phyloP scores from a whole-genome alignment of 495 filamentous ascomycete genomes.

The Aspergillus baeticus region DNA sequence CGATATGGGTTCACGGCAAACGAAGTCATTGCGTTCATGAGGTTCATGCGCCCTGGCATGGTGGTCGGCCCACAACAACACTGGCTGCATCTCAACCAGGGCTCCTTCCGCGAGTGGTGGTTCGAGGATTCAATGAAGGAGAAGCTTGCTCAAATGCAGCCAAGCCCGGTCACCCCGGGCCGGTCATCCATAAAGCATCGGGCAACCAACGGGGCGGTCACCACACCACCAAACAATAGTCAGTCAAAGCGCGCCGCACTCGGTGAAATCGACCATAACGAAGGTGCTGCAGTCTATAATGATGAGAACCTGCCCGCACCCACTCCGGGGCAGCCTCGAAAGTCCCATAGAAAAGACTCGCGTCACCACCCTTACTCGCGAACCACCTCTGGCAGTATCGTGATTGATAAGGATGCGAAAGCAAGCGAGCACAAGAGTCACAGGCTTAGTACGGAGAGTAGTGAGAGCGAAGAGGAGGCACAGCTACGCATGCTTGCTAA shows the following conservation, averaged over 20 bases:
- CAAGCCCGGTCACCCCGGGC: constrained; percentile 75
- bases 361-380: constrained; percentile 55
- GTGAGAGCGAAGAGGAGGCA: constrained; percentile 76
- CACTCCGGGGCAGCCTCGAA: constrained; percentile 93
- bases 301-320: constrained; percentile 90
- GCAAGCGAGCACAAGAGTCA: constrained; percentile 40
- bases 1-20: constrained; percentile 97
- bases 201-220: constrained; percentile 58
- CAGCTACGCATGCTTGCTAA: constrained; percentile 67
- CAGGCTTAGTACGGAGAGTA: constrained; percentile 43
- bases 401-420: constrained; percentile 32
- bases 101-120: constrained; percentile 97
- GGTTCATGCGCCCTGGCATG: constrained; percentile 99
- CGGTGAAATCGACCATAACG: constrained; percentile 85
- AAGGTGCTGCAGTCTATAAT: constrained; percentile 52
- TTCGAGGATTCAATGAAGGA: constrained; percentile 81
- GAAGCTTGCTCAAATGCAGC: constrained; percentile 51
- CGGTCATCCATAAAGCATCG: constrained; percentile 57
- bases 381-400: constrained; percentile 39
- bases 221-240: constrained; percentile 79
- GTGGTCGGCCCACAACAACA: constrained; percentile 99
- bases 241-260: constrained; percentile 77
- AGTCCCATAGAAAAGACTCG: constrained; percentile 66
- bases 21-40: constrained; percentile 98
- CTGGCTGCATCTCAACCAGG: constrained; percentile 97